These are phyloP conservation scores for Phytophthora kernoviae DNA, from an alignment of 352 stramenopile species.

Conservation along the genomic window DNA sequence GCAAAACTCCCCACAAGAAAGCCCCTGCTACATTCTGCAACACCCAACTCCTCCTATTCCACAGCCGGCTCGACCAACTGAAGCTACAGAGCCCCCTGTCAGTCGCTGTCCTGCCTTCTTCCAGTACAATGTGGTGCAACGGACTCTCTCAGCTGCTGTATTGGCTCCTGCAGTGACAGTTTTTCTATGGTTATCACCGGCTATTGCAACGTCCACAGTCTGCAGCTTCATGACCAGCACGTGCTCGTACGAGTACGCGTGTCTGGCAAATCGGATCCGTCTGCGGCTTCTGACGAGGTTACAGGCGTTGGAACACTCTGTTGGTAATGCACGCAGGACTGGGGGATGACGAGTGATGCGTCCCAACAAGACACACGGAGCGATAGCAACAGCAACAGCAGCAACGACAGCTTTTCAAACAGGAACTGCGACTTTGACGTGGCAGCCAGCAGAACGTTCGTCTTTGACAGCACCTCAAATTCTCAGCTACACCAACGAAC, in stretches of 20 bases:
- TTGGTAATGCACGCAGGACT: slow-evolving; percentile 1
- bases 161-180: slow-evolving; percentile 67
- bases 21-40: slow-evolving; percentile 13
- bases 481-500: slow-evolving; percentile 22
- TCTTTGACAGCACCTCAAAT: slow-evolving; percentile 17
- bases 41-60: slow-evolving; percentile 6
- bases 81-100: neutral
- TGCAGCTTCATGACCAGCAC: slow-evolving; percentile 69
- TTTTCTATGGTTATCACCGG: slow-evolving; percentile 78
- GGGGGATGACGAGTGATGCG: slow-evolving; percentile 6
- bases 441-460: slow-evolving; percentile 18
- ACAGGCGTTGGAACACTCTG: slow-evolving; percentile 28
- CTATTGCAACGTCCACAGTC: slow-evolving; percentile 66
- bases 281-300: slow-evolving; percentile 45
- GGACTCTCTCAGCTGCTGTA: slow-evolving; percentile 60
- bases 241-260: slow-evolving; percentile 80
- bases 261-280: slow-evolving; percentile 70
- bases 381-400: slow-evolving; percentile 20
- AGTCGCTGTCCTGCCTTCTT: slow-evolving; percentile 30
- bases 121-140: slow-evolving; percentile 63
- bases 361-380: slow-evolving; percentile 16
- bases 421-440: slow-evolving; percentile 16
- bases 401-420: slow-evolving; percentile 18
- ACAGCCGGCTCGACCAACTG: neutral
- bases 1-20: slow-evolving; percentile 26